Conservation (phyloP, 2,329 filamentous ascomycete genomes). For the Magnaporthiopsis rhizophila region DNA sequence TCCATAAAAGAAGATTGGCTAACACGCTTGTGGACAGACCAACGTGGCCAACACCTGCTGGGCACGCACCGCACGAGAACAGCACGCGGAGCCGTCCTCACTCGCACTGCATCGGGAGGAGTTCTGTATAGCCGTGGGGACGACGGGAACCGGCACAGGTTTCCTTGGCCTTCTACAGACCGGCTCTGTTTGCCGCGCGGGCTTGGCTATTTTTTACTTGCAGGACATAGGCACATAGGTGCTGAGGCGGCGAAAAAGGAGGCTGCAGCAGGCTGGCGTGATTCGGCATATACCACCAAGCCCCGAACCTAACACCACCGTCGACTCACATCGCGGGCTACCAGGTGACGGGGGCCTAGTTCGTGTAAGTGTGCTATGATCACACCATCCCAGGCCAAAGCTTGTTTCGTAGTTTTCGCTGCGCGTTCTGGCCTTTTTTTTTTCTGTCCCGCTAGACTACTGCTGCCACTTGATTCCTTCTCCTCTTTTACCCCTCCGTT, state of each 20-base stretch:
- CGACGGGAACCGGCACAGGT: background rate
- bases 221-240: background rate
- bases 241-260: background rate
- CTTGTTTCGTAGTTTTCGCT: background rate
- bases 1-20: background rate
- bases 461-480: background rate
- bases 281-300: background rate
- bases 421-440: background rate
- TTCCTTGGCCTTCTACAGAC: background rate
- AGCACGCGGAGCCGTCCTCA: background rate
- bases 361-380: background rate
- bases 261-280: background rate
- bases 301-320: background rate
- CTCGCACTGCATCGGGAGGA: background rate
- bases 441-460: no score
- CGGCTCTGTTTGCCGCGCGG: background rate
- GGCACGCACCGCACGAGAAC: background rate
- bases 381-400: background rate
- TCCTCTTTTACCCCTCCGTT: background rate
- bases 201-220: background rate
- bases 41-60: no score
- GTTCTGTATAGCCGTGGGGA: background rate
- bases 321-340: background rate
- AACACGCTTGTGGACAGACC: background rate
- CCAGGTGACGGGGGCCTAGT: background rate